A percentile compares a stretch with the other conserved stretches of the same genome.
phyloP scores from a whole-genome alignment of 164 flowering plant genomes.

The Amborella trichopoda region DNA sequence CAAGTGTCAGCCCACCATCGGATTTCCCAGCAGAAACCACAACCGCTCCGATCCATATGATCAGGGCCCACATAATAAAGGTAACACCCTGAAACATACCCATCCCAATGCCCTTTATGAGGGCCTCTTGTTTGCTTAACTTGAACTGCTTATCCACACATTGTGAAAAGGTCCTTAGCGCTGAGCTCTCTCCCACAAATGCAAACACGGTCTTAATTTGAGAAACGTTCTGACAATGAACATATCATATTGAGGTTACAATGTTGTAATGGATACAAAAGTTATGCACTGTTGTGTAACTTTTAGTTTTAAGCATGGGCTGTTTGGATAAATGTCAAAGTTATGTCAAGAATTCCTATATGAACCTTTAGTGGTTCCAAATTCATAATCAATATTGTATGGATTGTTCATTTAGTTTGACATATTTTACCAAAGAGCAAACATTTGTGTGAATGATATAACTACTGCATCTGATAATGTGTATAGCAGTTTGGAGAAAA shows the following conservation, averaged over 20 bases:
- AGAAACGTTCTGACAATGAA: slow-evolving; percentile 35
- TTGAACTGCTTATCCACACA: slow-evolving; percentile 29
- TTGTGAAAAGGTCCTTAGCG: slow-evolving; percentile 35
- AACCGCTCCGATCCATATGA: slow-evolving; percentile 56
- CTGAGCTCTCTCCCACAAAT: slow-evolving; percentile 47
- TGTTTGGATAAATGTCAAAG: too few species aligned
- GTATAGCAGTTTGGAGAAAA: too few species aligned
- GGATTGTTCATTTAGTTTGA: too few species aligned
- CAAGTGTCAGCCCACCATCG: slow-evolving; percentile 44
- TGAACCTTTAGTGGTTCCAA: too few species aligned
- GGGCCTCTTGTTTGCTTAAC: slow-evolving; percentile 41
- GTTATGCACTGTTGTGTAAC: not conserved
- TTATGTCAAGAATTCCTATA: too few species aligned
- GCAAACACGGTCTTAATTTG: slow-evolving; percentile 66
- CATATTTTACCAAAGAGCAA: too few species aligned
- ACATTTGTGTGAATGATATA: too few species aligned
- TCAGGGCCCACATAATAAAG: slow-evolving; percentile 55
- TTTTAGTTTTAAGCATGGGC: too few species aligned
- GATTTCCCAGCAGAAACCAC: slow-evolving; percentile 28
- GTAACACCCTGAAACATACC: slow-evolving; percentile 56
- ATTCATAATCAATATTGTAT: too few species aligned
- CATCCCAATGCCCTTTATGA: slow-evolving; percentile 53
- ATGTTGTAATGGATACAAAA: slow-evolving; percentile 2
- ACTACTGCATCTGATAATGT: too few species aligned
- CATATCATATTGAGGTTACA: not conserved